These are phyloP conservation scores for Carex kokanica DNA, from an alignment of 176 grass and related monocot species.

Conservation along the genomic window DNA sequence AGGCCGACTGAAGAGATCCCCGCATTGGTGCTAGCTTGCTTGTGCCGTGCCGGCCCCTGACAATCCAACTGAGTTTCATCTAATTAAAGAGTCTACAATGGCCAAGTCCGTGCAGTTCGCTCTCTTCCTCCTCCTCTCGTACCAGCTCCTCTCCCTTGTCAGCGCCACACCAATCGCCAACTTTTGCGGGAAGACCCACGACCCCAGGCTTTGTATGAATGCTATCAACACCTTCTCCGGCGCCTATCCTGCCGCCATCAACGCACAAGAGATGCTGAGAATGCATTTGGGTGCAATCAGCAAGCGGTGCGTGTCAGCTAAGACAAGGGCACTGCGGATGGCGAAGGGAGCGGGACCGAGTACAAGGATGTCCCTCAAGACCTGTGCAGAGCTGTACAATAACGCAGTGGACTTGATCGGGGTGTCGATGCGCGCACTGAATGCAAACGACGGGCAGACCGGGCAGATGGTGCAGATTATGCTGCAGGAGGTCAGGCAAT, in stretches of 20 bases:
- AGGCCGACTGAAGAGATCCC: constrained; percentile 3
- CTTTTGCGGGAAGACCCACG: background rate
- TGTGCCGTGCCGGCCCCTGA: background rate
- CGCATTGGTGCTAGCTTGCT: background rate
- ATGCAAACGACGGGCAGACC: background rate
- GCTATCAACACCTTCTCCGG: background rate
- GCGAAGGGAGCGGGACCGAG: background rate
- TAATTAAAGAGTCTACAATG: background rate
- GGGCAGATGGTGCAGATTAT: constrained; percentile 12
- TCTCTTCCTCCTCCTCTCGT: constrained; percentile 15
- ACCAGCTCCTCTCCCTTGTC: background rate
- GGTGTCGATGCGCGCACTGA: background rate
- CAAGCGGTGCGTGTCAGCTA: background rate
- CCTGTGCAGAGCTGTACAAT: background rate
- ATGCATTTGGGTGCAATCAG: background rate
- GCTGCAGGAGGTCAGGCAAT: background rate
- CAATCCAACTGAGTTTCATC: background rate
- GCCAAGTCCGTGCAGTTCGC: background rate
- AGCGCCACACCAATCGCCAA: background rate
- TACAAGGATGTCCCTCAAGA: background rate
- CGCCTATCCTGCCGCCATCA: background rate
- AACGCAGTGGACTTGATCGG: constrained; percentile 19
- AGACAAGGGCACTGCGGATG: background rate
- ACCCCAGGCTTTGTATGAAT: constrained; percentile 19
- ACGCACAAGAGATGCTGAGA: background rate